Evolutionary conservation across 805 yeast genomes (phyloP).

Genomic region (Kazachstania viticola): DNA sequence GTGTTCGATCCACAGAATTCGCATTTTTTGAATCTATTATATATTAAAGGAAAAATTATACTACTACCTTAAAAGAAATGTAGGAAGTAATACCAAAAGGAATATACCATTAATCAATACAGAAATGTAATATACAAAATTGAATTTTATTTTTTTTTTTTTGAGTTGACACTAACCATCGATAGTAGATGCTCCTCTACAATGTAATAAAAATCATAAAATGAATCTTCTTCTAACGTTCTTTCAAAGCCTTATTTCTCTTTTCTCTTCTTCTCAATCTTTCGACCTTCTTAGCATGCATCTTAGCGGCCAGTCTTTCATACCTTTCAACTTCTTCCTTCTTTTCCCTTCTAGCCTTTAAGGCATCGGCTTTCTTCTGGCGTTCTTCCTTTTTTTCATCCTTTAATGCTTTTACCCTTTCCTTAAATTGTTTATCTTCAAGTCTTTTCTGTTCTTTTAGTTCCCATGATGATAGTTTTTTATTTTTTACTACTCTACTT

Average conservation of each 20-base stretch:
- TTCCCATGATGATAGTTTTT: slow-evolving; percentile 43
- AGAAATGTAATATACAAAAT: too few relatives aligned
- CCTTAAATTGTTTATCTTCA: slow-evolving; percentile 56
- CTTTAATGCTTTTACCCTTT: slow-evolving; percentile 58
- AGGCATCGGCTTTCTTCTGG: slow-evolving; percentile 39
- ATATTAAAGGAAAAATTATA: too few relatives aligned
- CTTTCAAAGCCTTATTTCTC: slow-evolving; percentile 87
- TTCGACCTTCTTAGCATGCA: slow-evolving; percentile 88
- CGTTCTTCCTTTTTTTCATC: slow-evolving; percentile 62
- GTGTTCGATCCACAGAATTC: slow-evolving; percentile 78
- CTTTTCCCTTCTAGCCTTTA: slow-evolving; percentile 65
- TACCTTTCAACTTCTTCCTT: slow-evolving; percentile 85
- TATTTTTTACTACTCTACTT: slow-evolving; percentile 42
- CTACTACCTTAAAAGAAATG: not conserved
- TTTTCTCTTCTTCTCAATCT: slow-evolving; percentile 84
- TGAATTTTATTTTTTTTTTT: not conserved
- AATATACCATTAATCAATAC: not conserved
- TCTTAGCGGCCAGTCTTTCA: slow-evolving; percentile 67
- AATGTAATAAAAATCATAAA: too few relatives aligned
- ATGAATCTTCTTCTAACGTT: slow-evolving; percentile 42
- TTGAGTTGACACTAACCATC: not conserved
- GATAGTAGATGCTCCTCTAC: too few relatives aligned
- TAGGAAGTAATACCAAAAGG: not conserved
- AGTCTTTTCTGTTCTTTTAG: slow-evolving; percentile 54
- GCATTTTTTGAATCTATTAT: slow-evolving; percentile 28